phyloP scores from a whole-genome alignment of 176 grass and related monocot species.

The Secale cereale region DNA sequence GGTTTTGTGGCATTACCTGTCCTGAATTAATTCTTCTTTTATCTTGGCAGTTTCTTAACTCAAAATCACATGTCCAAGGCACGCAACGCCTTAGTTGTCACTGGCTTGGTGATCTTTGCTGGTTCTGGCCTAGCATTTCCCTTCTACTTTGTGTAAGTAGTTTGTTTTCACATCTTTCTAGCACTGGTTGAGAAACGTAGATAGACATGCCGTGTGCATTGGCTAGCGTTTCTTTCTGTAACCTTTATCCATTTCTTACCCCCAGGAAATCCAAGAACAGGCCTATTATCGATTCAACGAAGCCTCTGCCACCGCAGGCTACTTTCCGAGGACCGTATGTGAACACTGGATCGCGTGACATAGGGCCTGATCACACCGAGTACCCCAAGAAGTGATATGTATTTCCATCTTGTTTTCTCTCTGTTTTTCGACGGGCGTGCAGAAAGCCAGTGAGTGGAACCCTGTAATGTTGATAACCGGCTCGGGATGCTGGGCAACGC shows the following conservation, averaged over 20 bases:
- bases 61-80: conserved; percentile 58
- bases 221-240: neutral
- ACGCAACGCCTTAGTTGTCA: conserved; percentile 55
- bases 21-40: conserved; percentile 17
- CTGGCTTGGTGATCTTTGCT: conserved; percentile 52
- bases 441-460: neutral
- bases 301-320: conserved; percentile 86
- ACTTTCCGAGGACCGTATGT: conserved; percentile 90
- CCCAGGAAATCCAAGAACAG: conserved; percentile 68
- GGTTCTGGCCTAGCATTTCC: conserved; percentile 62
- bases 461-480: neutral
- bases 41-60: conserved; percentile 28
- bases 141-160: conserved; percentile 68
- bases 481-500: neutral
- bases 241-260: neutral
- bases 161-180: neutral
- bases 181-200: neutral
- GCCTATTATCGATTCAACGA: conserved; percentile 64
- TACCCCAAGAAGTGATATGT: conserved; percentile 56
- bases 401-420: neutral
- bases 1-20: neutral
- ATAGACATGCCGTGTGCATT: neutral
- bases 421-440: neutral
- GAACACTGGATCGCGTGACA: conserved; percentile 79
- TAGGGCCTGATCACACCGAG: conserved; percentile 69